Conservation (phyloP, 2,329 filamentous ascomycete species). For the Xylariaceae sp. region DNA sequence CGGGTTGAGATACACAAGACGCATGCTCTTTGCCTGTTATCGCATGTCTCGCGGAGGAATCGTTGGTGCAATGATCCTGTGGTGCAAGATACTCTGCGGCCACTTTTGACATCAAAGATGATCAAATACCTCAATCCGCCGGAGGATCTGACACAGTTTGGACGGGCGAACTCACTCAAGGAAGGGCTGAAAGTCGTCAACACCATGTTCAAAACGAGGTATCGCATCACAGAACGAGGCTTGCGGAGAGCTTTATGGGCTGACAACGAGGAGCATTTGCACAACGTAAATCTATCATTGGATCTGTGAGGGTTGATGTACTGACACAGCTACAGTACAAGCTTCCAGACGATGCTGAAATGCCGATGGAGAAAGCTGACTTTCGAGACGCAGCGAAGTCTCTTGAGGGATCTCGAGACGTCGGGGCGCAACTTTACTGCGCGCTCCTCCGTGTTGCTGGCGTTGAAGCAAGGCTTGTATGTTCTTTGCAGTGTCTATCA, state of each 20-base stretch:
- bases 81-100: slow-evolving; percentile 62
- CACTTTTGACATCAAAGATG: slow-evolving; percentile 62
- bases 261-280: slow-evolving; percentile 57
- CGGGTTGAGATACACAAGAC: slow-evolving; percentile 79
- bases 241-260: slow-evolving; percentile 71
- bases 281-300: slow-evolving; percentile 53
- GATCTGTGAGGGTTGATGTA: too few relatives aligned
- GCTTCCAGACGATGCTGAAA: slow-evolving; percentile 60
- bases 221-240: slow-evolving; percentile 66
- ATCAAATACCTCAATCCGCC: slow-evolving; percentile 66
- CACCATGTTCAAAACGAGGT: slow-evolving; percentile 65
- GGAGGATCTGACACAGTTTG: slow-evolving; percentile 66
- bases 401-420: slow-evolving; percentile 77
- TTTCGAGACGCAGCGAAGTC: slow-evolving; percentile 67
- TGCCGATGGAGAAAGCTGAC: slow-evolving; percentile 64
- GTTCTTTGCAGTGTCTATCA: slow-evolving; percentile 79
- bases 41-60: slow-evolving; percentile 74
- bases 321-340: slow-evolving; percentile 38
- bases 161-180: slow-evolving; percentile 70
- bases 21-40: slow-evolving; percentile 78
- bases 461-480: slow-evolving; percentile 77
- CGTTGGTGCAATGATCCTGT: slow-evolving; percentile 78
- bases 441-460: slow-evolving; percentile 79
- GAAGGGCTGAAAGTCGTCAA: slow-evolving; percentile 70
- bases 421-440: slow-evolving; percentile 88